Conservation (phyloP, 2,329 filamentous ascomycete species). For the Xylaria arbuscula region DNA sequence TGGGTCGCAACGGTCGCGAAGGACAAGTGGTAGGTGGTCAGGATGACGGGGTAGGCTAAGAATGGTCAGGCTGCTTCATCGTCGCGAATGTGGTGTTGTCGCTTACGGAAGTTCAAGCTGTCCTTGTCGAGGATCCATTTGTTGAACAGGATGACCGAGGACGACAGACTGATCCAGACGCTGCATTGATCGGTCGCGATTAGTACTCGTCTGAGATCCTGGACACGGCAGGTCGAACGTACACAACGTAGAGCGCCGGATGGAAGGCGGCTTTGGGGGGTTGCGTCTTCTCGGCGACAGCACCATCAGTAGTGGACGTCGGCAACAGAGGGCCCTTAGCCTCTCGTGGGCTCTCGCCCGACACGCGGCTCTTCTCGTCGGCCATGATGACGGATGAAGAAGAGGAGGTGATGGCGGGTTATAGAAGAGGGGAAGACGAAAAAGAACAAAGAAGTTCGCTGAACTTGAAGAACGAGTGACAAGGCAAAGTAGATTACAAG, state of each 20-base stretch:
- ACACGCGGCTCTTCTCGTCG: conserved; percentile 86
- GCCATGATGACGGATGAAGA: conserved; percentile 57
- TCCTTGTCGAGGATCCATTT: conserved; percentile 86
- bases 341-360: conserved; percentile 78
- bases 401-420: conserved; percentile 24
- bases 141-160: conserved; percentile 98
- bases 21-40: conserved; percentile 94
- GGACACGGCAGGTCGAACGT: conserved; percentile 49
- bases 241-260: conserved; percentile 86
- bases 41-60: conserved; percentile 77
- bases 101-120: conserved; percentile 82
- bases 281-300: conserved; percentile 68
- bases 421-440: conserved; percentile 28
- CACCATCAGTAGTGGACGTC: conserved; percentile 78
- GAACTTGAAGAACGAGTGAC: conserved; percentile 33
- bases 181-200: conserved; percentile 58
- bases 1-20: conserved; percentile 97
- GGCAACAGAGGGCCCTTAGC: conserved; percentile 74
- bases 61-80: conserved; percentile 44
- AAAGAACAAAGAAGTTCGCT: conserved; percentile 29
- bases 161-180: conserved; percentile 91
- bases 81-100: conserved; percentile 13
- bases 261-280: conserved; percentile 74
- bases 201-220: conserved; percentile 8
- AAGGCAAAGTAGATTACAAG: conserved; percentile 30